Percentiles rank a stretch among this genome's conserved stretches.
Conservation (phyloP, 176 grass and related monocot genomes). For the Alloteropsis semialata region DNA sequence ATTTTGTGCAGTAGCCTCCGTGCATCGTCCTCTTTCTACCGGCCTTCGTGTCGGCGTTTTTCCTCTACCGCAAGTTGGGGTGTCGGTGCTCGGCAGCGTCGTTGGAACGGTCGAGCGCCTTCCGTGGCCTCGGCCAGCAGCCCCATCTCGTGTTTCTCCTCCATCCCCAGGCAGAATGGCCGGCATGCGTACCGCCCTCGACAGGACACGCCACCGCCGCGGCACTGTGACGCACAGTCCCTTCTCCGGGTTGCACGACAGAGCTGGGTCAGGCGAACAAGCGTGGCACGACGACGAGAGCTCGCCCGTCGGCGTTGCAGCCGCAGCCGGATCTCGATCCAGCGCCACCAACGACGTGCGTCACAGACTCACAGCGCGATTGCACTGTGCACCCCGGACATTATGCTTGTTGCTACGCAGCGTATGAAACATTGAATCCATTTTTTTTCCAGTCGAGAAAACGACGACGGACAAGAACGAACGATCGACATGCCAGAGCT, state of each 20-base stretch:
- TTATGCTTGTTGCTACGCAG: not conserved
- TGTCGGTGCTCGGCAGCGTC: constrained; percentile 30
- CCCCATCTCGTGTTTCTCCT: too few relatives aligned
- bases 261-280: constrained; percentile 6
- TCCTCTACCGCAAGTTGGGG: not conserved
- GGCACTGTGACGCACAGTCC: not conserved
- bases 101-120: not conserved
- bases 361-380: not conserved
- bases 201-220: not conserved
- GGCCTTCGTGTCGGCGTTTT: not conserved
- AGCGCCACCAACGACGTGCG: not conserved
- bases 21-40: constrained; percentile 28
- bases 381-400: not conserved
- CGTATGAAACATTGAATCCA: too few relatives aligned
- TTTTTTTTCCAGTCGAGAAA: not conserved
- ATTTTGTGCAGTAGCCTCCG: not conserved
- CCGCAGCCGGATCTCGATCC: constrained; percentile 6
- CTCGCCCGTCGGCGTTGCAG: constrained; percentile 19
- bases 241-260: not conserved
- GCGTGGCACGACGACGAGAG: not conserved
- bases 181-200: not conserved
- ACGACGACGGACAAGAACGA: not conserved
- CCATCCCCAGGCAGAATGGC: not conserved
- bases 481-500: not conserved
- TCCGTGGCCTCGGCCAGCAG: too few relatives aligned